Conservation (phyloP, 2,329 filamentous ascomycete species). For the Monosporascus sp. region DNA sequence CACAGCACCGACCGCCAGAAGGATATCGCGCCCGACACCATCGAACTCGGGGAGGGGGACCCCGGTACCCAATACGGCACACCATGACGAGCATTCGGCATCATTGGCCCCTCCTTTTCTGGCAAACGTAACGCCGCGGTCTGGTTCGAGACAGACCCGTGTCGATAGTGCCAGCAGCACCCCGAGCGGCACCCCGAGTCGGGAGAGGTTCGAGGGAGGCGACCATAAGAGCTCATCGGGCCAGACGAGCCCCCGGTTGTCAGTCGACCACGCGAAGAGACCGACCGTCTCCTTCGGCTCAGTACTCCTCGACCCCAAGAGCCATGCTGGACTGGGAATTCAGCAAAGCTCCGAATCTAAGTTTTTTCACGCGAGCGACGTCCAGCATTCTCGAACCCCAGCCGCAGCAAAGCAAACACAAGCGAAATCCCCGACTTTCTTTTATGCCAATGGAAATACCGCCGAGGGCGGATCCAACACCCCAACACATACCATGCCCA, state of each 20-base stretch:
- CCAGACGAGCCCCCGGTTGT: slow-evolving; percentile 28
- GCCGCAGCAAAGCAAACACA: slow-evolving; percentile 18
- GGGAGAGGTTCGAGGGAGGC: slow-evolving; percentile 40
- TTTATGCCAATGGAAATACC: slow-evolving; percentile 50
- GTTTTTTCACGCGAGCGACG: slow-evolving; percentile 92
- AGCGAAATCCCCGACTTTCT: slow-evolving; percentile 45
- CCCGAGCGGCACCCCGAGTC: slow-evolving; percentile 55
- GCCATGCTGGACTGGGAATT: slow-evolving; percentile 21
- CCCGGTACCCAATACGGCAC: slow-evolving; percentile 23
- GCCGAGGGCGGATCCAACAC: slow-evolving; percentile 34
- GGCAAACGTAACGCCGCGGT: slow-evolving; percentile 73
- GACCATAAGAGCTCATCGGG: slow-evolving; percentile 33
- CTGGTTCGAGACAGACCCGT: slow-evolving; percentile 66
- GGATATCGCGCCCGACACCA: slow-evolving; percentile 17
- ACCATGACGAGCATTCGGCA: slow-evolving; percentile 49
- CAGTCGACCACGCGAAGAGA: slow-evolving; percentile 24
- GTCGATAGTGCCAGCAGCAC: slow-evolving; percentile 65
- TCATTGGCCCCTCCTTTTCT: slow-evolving; percentile 53
- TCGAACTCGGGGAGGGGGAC: slow-evolving; percentile 19
- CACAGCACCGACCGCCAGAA: slow-evolving; percentile 39
- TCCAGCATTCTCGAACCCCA: slow-evolving; percentile 40
- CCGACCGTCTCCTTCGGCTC: slow-evolving; percentile 37
- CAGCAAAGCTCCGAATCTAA: slow-evolving; percentile 47
- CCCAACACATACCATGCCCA: slow-evolving; percentile 29
- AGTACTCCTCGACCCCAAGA: slow-evolving; percentile 28